Conservation (phyloP, 2,329 filamentous ascomycete species). For the Akanthomyces uredinophilus region DNA sequence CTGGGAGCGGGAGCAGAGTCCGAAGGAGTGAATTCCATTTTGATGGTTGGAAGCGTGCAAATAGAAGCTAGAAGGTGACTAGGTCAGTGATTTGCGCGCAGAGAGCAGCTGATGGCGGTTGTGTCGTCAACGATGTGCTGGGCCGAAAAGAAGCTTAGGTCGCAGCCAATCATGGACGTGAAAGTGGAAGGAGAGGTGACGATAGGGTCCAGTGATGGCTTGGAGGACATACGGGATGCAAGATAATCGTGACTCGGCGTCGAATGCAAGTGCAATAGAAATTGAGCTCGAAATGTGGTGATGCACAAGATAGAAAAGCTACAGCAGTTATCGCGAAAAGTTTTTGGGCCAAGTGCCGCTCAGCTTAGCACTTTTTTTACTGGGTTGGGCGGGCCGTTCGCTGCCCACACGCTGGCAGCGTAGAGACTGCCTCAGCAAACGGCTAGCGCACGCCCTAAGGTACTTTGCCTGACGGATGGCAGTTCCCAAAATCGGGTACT, state of each 20-base stretch:
- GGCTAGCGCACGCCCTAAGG: not conserved
- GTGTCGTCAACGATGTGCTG: not conserved
- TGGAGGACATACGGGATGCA: conserved; percentile 6
- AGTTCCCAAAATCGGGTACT: not conserved
- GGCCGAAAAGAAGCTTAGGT: not conserved
- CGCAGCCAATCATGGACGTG: not conserved
- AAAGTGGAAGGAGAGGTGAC: not conserved
- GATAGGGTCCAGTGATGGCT: not conserved
- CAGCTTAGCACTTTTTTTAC: conserved; percentile 14
- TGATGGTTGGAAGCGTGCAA: conserved; percentile 12
- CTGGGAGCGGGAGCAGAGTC: conserved; percentile 17
- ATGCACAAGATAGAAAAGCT: conserved; percentile 15
- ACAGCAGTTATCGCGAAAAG: conserved; percentile 15
- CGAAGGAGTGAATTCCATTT: conserved; percentile 38
- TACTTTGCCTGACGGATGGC: not conserved
- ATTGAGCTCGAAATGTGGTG: conserved; percentile 11
- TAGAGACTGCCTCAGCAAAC: conserved; percentile 1
- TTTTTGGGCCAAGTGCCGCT: conserved; percentile 16
- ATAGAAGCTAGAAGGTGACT: not conserved
- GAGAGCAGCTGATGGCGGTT: not conserved
- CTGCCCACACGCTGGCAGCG: conserved; percentile 8
- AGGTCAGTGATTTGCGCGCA: not conserved
- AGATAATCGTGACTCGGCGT: not conserved
- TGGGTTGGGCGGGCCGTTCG: conserved; percentile 13
- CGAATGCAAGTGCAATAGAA: conserved; percentile 1